These are phyloP conservation scores for Cutaneotrichosporon sp. DNA, from an alignment of 1,284 basidiomycete genomes.

Conservation along the genomic window DNA sequence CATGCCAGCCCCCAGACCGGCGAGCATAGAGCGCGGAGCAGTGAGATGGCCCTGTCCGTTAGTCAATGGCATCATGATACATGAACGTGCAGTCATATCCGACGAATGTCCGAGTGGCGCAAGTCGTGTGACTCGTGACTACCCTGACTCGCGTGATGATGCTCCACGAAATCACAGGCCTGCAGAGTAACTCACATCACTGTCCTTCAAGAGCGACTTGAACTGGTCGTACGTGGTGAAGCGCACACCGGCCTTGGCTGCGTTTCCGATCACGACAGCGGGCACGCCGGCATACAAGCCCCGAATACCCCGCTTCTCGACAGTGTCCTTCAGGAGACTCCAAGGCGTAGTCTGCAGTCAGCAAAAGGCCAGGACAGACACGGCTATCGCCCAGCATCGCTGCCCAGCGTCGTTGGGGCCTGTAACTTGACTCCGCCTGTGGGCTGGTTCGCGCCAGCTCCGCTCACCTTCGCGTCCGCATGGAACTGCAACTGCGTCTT, in stretches of 20 bases:
- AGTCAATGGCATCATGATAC: not conserved
- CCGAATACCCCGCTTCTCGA: constrained; percentile 64
- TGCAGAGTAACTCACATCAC: constrained; percentile 57
- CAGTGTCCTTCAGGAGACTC: constrained; percentile 63
- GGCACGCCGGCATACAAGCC: constrained; percentile 83
- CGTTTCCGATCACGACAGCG: constrained; percentile 83
- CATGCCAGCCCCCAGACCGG: constrained; percentile 92
- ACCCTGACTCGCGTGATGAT: no score
- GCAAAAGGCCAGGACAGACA: no score
- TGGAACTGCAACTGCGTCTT: constrained; percentile 59
- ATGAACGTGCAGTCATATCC: no score
- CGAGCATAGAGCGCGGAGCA: constrained; percentile 73
- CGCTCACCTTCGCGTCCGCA: constrained; percentile 36
- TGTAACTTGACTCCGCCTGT: no score
- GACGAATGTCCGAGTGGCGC: no score
- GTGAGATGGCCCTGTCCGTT: constrained; percentile 73
- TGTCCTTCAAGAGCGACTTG: constrained; percentile 76
- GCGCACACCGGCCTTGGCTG: constrained; percentile 85
- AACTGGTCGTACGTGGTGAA: constrained; percentile 94
- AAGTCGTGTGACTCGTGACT: no score
- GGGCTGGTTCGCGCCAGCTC: no score
- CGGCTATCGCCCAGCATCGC: no score
- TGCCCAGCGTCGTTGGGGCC: no score
- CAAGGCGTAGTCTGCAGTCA: constrained; percentile 62
- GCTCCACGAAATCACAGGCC: no score